Percentiles rank a stretch among this genome's conserved stretches.
Conservation (phyloP, 129 eudicot species). For the Mikania micrantha region DNA sequence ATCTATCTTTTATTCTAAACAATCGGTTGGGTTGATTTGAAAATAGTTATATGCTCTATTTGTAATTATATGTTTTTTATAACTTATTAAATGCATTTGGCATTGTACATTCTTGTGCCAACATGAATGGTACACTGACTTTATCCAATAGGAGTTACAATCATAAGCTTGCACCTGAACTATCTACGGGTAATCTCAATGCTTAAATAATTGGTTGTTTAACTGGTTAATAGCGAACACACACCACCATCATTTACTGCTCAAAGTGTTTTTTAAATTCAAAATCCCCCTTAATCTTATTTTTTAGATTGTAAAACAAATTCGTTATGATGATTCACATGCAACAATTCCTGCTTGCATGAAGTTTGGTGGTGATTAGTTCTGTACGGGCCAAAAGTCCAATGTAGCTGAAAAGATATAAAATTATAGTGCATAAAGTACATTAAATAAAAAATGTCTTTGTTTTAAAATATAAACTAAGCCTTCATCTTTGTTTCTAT, state of each 20-base stretch:
- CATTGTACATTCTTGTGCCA: slow-evolving; percentile 11
- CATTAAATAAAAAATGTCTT: no score
- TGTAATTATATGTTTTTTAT: not conserved
- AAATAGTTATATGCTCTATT: not conserved
- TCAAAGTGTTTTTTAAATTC: no score
- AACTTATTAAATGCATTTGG: not conserved
- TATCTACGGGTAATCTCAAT: slow-evolving; percentile 20
- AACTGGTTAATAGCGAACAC: not conserved
- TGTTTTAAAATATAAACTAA: no score
- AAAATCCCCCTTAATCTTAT: not conserved
- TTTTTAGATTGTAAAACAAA: slow-evolving; percentile 28
- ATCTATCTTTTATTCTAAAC: not conserved
- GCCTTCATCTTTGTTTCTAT: no score
- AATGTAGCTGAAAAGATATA: slow-evolving; percentile 18
- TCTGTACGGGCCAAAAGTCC: slow-evolving; percentile 6
- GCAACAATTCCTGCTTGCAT: slow-evolving; percentile 13
- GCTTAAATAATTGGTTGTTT: not conserved
- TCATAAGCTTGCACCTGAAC: slow-evolving; percentile 23
- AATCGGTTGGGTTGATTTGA: not conserved
- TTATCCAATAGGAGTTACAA: slow-evolving; percentile 25
- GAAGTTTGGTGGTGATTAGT: slow-evolving; percentile 18
- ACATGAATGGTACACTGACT: slow-evolving; percentile 26
- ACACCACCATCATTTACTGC: not conserved
- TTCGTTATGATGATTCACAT: slow-evolving; percentile 15
- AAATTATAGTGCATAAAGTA: no score